Conservation (phyloP, 163 green algal species). For the Scenedesmus sp. region DNA sequence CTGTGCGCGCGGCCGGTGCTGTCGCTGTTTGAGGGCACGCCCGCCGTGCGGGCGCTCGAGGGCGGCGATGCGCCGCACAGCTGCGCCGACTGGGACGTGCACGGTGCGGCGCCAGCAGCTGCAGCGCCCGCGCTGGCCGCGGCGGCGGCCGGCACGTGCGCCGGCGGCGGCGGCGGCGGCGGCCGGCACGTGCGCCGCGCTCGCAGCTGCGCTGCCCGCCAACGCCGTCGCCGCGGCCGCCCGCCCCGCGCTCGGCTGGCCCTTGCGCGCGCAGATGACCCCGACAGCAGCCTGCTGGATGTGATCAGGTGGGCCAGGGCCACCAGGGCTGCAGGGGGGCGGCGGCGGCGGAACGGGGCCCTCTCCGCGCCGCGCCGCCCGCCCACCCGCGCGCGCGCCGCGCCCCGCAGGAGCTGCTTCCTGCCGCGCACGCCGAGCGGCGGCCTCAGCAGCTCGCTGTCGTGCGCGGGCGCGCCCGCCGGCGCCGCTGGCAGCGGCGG, state of each 20-base stretch:
- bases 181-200: not conserved
- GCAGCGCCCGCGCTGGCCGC: not conserved
- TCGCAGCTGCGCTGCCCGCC: not conserved
- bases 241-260: not conserved
- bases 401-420: conserved; percentile 31
- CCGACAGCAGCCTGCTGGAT: conserved; percentile 36
- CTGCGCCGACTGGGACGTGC: not conserved
- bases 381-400: too few relatives aligned
- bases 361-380: too few relatives aligned
- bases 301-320: conserved; percentile 17
- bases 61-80: not conserved
- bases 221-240: not conserved
- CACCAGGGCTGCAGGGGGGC: too few relatives aligned
- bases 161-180: not conserved
- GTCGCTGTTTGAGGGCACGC: conserved; percentile 16
- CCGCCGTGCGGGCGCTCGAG: not conserved
- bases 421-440: conserved; percentile 8
- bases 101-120: too few relatives aligned
- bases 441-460: not conserved
- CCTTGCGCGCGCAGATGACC: conserved; percentile 21
- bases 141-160: not conserved
- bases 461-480: not conserved
- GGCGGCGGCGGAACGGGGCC: too few relatives aligned
- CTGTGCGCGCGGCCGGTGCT: conserved; percentile 20
- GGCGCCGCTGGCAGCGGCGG: conserved; percentile 2